Percentiles rank a stretch among this genome's conserved stretches.
Conservation (phyloP, 1,284 basidiomycete genomes). For the Pyrrhoderma noxium region DNA sequence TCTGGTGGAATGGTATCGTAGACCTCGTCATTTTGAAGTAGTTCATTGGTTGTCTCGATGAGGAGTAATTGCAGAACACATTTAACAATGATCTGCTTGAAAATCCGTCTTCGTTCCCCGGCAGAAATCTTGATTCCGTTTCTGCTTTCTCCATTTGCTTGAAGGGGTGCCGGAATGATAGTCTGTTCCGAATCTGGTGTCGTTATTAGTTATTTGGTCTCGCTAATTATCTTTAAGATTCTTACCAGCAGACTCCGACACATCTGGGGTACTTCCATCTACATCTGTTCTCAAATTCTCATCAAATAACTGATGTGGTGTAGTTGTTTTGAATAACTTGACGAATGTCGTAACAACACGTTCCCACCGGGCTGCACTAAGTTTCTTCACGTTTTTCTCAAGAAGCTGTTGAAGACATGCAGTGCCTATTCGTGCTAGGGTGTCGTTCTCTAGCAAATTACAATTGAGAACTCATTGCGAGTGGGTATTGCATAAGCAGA, state of each 20-base stretch:
- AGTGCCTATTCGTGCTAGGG: conserved; percentile 94
- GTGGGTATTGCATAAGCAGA: background rate
- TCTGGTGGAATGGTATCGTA: conserved; percentile 93
- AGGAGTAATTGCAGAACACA: conserved; percentile 95
- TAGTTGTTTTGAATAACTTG: conserved; percentile 94
- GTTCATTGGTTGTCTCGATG: conserved; percentile 96
- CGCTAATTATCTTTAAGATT: background rate
- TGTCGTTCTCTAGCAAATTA: conserved; percentile 80
- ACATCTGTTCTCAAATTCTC: conserved; percentile 78
- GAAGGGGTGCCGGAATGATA: conserved; percentile 75
- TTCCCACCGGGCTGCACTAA: conserved; percentile 85
- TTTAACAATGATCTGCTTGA: conserved; percentile 99
- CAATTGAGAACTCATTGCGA: background rate
- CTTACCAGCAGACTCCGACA: conserved; percentile 48
- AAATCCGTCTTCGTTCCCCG: conserved; percentile 78
- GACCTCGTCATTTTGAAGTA: conserved; percentile 87
- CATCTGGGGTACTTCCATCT: conserved; percentile 50
- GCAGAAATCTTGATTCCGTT: conserved; percentile 39
- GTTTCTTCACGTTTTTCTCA: conserved; percentile 89
- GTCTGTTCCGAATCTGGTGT: conserved; percentile 47
- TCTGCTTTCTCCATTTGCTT: conserved; percentile 50
- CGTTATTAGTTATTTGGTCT: conserved; percentile 15
- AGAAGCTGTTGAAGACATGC: conserved; percentile 95
- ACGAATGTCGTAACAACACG: conserved; percentile 91
- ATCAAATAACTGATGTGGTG: conserved; percentile 96